These are phyloP conservation scores for Cylindrotheca closterium DNA, from an alignment of 108 stramenopile genomes.

Conservation along the genomic window DNA sequence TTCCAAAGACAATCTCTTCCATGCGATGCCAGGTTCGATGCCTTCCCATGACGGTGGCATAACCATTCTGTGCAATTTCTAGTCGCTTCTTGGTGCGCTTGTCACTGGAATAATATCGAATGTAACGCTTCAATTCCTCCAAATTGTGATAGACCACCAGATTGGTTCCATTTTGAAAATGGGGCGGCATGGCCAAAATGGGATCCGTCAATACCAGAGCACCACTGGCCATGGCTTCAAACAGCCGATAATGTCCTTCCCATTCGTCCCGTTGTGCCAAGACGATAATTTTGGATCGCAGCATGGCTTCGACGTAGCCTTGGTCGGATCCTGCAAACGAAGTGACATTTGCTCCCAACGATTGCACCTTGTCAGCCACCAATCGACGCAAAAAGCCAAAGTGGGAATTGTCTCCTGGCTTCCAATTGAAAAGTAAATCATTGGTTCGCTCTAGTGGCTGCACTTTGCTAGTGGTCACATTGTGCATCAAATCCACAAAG, in stretches of 20 bases:
- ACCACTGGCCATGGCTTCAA: slow-evolving; percentile 59
- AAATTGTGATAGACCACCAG: slow-evolving; percentile 46
- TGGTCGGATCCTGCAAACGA: slow-evolving; percentile 9
- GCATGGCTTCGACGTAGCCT: slow-evolving; percentile 21
- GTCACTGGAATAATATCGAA: slow-evolving; percentile 45
- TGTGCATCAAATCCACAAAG: slow-evolving; percentile 31
- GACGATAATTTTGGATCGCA: slow-evolving; percentile 59
- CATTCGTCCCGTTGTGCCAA: slow-evolving; percentile 63
- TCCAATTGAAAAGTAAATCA: slow-evolving; percentile 40
- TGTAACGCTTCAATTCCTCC: slow-evolving; percentile 19
- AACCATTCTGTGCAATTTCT: slow-evolving; percentile 34
- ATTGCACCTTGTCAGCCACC: slow-evolving; percentile 12
- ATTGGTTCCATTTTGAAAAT: slow-evolving; percentile 31
- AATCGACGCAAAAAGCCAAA: slow-evolving; percentile 40
- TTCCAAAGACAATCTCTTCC: slow-evolving; percentile 43
- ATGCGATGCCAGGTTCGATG: slow-evolving; percentile 47
- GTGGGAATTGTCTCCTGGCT: slow-evolving; percentile 41
- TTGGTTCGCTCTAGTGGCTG: slow-evolving; percentile 13
- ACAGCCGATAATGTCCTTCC: slow-evolving; percentile 67
- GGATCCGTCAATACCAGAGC: slow-evolving; percentile 62
- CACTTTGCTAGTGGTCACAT: neutral
- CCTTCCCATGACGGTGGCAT: slow-evolving; percentile 37
- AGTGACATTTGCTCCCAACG: neutral
- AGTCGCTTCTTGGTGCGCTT: slow-evolving; percentile 31
- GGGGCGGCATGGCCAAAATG: slow-evolving; percentile 43